phyloP scores from a whole-genome alignment of 148 eudicot species.

The Silene uniflora region DNA sequence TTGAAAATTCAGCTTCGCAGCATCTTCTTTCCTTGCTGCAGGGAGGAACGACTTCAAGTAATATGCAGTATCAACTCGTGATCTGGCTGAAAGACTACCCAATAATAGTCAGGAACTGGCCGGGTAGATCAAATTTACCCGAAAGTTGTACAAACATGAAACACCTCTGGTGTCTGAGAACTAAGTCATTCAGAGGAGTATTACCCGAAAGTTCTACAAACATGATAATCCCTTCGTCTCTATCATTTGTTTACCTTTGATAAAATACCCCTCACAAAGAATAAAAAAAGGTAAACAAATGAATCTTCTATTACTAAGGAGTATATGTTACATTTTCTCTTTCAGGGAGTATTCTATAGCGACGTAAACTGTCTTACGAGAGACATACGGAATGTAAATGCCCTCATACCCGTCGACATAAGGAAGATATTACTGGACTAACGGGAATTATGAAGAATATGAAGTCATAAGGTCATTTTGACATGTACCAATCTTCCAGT shows the following conservation, averaged over 20 bases:
- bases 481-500: too few relatives aligned
- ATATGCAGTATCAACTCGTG: constrained; percentile 16
- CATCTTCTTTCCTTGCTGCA: constrained; percentile 85
- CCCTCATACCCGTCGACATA: not conserved
- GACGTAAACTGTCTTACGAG: too few relatives aligned
- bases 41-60: constrained; percentile 38
- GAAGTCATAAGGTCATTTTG: too few relatives aligned
- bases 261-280: too few relatives aligned
- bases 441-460: not conserved
- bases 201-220: too few relatives aligned
- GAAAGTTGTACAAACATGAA: constrained; percentile 28
- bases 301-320: too few relatives aligned
- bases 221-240: too few relatives aligned
- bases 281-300: too few relatives aligned
- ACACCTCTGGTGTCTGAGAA: constrained; percentile 32
- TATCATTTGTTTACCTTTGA: too few relatives aligned
- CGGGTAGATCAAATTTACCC: constrained; percentile 18
- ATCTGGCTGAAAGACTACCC: constrained; percentile 29
- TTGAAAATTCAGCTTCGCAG: constrained; percentile 41
- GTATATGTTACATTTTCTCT: too few relatives aligned
- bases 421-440: not conserved
- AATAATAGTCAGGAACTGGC: constrained; percentile 27
- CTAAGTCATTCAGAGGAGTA: constrained; percentile 28
- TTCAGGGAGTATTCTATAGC: too few relatives aligned
- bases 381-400: too few relatives aligned